Evolutionary conservation across 108 stramenopile species (phyloP).

Genomic region (Cyclotella sp.): DNA sequence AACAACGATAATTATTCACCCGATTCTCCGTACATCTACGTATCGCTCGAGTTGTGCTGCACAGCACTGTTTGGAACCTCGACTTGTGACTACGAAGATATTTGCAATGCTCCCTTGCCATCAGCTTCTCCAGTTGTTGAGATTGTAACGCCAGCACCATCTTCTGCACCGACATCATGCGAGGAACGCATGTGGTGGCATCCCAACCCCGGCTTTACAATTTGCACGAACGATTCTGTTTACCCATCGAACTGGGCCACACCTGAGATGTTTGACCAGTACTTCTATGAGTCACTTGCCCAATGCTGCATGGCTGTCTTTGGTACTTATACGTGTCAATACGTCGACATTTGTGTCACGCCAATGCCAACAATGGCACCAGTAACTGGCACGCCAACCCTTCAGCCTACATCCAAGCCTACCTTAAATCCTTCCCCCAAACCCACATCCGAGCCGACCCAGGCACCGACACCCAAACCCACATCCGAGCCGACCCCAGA

Average conservation of each 20-base stretch:
- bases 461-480: background rate
- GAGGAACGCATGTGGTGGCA: slow-evolving; percentile 12
- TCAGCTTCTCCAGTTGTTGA: background rate
- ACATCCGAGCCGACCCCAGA: background rate
- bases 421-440: background rate
- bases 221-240: slow-evolving; percentile 1
- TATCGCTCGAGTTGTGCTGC: slow-evolving; percentile 7
- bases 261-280: slow-evolving; percentile 5
- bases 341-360: slow-evolving; percentile 12
- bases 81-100: slow-evolving; percentile 1
- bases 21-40: background rate
- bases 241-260: slow-evolving; percentile 9
- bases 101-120: background rate
- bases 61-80: slow-evolving; percentile 1
- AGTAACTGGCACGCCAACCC: background rate
- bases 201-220: background rate
- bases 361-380: background rate
- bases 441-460: background rate
- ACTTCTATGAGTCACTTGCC: slow-evolving; percentile 10
- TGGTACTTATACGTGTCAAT: background rate
- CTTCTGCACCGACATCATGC: slow-evolving; percentile 11
- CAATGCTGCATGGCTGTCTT: slow-evolving; percentile 16
- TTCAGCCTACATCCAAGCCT: background rate
- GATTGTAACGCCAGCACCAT: background rate
- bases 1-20: slow-evolving; percentile 3